Evolutionary conservation across 1,284 basidiomycete species (phyloP), one percentile per base, ranked within the genome.

Genomic region (Inonotus hispidus): DNA sequence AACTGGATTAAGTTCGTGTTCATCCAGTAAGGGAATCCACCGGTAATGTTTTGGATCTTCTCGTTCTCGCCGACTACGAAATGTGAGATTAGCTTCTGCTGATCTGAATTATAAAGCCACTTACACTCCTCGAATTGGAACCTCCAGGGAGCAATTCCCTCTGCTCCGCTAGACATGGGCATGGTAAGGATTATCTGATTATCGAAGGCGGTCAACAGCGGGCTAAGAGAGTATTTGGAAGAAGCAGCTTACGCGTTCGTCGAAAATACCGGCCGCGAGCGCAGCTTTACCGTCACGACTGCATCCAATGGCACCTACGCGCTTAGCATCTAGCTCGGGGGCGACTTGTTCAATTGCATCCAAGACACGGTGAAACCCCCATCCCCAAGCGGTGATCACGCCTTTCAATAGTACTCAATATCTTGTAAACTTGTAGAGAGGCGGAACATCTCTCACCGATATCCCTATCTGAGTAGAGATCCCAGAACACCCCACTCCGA

Each of bases 401-500:
- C 67, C 66, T 65, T 61, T 41, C 39, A 58, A 53, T 10, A 59
- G 38, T 23, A 49, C 27, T 59, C 10, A 55, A 11, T n/a, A 50
- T 43, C 25, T 35, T 43, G 3, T 8, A 53, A 10, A 41, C 14
- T 49, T 19, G 1, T 43, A 13, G 16, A 38, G 23, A 37, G 46
- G 7, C 19, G n/a, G n/a, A 49, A 14, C 23, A 2, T 2, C 21
- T 38, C 49, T 35, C 27, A 62, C 61, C 61, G 35, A 62, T 62
- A 38, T 70, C 68, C 19, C 56, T 43, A 7, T 66, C 68, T 21
- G 65, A 63, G 53, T 70, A 69, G 2, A 70, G 47, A 41, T 55
- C 64, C 68, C 68, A 69, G 59, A 70, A 70, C 11, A 65, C 66
- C 2, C 68, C 68, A 5, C 68, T 67, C 19, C 67, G 68, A 1